Conservation (phyloP, 805 yeast species). For the Suhomyces canberraensis region DNA sequence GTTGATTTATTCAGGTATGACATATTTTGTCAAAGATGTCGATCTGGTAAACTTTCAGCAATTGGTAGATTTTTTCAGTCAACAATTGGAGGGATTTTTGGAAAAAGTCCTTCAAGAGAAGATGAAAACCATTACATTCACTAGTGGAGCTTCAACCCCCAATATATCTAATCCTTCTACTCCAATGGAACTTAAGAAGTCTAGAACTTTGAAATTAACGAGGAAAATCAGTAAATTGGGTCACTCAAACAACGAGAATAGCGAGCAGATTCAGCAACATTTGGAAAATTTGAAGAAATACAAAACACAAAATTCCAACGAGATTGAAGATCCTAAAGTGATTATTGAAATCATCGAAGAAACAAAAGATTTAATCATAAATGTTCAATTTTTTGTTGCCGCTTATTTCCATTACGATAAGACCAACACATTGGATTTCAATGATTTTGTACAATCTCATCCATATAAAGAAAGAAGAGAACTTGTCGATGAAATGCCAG, state of each 20-base stretch:
- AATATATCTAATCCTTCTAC: constrained; percentile 3
- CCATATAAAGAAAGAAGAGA: constrained; percentile 30
- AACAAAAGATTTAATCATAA: constrained; percentile 31
- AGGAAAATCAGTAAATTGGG: constrained; percentile 23
- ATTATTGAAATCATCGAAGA: constrained; percentile 36
- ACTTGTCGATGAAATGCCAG: constrained; percentile 24
- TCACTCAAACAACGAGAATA: constrained; percentile 14
- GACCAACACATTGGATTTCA: constrained; percentile 22
- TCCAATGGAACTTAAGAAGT: constrained; percentile 17
- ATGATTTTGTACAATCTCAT: constrained; percentile 24
- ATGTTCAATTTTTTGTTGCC: constrained; percentile 39
- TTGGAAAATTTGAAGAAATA: constrained; percentile 10
- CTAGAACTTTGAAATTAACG: constrained; percentile 29
- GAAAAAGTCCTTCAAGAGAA: constrained; percentile 22
- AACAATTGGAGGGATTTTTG: constrained; percentile 24
- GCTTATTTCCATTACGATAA: constrained; percentile 39
- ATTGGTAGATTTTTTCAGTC: constrained; percentile 44
- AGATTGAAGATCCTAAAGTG: constrained; percentile 31
- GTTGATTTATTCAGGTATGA: constrained; percentile 30
- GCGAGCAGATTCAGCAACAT: constrained; percentile 9
- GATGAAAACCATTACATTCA: constrained; percentile 16
- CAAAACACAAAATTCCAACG: constrained; percentile 9
- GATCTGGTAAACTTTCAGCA: constrained; percentile 46
- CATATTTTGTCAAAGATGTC: constrained; percentile 52
- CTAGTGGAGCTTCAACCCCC: constrained; percentile 2